A percentile compares a stretch with the other conserved stretches of the same genome.
Evolutionary conservation across 257 asterid genomes (phyloP).

Genomic region (Solanum okadae): DNA sequence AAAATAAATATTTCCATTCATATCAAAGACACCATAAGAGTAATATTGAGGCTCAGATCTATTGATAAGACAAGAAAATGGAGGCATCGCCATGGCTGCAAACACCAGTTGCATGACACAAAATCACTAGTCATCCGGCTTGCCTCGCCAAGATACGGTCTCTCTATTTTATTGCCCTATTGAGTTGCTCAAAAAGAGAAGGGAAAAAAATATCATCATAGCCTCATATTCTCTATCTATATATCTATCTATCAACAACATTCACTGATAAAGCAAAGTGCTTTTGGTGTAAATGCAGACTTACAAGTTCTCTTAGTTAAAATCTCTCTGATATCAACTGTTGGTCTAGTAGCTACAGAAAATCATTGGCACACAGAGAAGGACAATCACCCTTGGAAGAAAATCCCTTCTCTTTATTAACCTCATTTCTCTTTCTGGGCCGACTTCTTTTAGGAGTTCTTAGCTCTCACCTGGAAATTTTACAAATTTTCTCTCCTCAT

Average conservation of each 20-base stretch:
- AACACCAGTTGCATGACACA: background rate
- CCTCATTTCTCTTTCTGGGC: background rate
- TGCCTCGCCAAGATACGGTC: background rate
- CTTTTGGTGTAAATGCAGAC: background rate
- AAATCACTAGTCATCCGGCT: background rate
- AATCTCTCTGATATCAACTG: background rate
- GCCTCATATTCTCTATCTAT: background rate
- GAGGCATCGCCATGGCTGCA: background rate
- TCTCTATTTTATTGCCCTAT: background rate
- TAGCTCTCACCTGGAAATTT: background rate
- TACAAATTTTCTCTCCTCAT: background rate
- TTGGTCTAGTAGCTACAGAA: background rate
- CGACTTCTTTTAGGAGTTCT: background rate
- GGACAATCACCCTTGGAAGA: background rate
- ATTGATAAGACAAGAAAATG: background rate
- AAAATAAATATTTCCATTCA: background rate
- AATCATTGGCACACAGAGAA: background rate
- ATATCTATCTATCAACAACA: background rate
- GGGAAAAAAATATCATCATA: background rate
- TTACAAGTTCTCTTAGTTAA: background rate
- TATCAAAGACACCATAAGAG: background rate
- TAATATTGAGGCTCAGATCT: background rate
- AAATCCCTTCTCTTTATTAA: background rate
- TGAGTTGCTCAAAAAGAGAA: background rate
- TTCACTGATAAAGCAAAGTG: background rate